These are phyloP conservation scores for Capronia coronata DNA, from an alignment of 2,329 filamentous ascomycete genomes.

Conservation along the genomic window DNA sequence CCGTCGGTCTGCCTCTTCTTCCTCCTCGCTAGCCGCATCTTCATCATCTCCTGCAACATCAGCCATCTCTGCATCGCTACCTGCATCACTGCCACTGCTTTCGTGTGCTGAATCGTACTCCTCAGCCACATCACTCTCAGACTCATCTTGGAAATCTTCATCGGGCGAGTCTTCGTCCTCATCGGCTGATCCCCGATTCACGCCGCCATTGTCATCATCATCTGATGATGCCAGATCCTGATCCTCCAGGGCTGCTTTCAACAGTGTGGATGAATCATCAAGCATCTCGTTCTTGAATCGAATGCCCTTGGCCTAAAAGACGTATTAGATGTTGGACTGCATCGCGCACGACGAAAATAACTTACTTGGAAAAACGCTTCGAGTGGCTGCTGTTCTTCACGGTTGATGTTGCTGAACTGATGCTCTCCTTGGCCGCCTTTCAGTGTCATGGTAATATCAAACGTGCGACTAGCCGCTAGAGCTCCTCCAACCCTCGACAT, in stretches of 20 bases:
- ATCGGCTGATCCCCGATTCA: slow-evolving; percentile 74
- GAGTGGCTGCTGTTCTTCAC: slow-evolving; percentile 93
- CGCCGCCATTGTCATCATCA: slow-evolving; percentile 36
- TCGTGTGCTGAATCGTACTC: slow-evolving; percentile 91
- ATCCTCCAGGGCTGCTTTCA: slow-evolving; percentile 76
- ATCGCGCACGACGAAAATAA: background rate
- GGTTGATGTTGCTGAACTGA: slow-evolving; percentile 98
- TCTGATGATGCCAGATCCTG: slow-evolving; percentile 58
- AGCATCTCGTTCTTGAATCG: slow-evolving; percentile 98
- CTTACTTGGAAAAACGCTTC: slow-evolving; percentile 81
- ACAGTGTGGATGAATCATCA: slow-evolving; percentile 64
- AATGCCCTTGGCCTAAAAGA: slow-evolving; percentile 67
- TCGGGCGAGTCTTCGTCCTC: slow-evolving; percentile 94
- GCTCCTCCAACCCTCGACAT: slow-evolving; percentile 94
- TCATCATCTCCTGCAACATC: slow-evolving; percentile 43
- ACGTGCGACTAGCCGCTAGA: slow-evolving; percentile 87
- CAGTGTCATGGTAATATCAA: slow-evolving; percentile 89
- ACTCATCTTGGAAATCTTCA: slow-evolving; percentile 89
- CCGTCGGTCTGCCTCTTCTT: slow-evolving; percentile 45
- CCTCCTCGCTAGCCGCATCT: slow-evolving; percentile 39
- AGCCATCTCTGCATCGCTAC: slow-evolving; percentile 48
- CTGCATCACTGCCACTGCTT: slow-evolving; percentile 64
- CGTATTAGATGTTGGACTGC: background rate
- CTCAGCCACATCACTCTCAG: slow-evolving; percentile 91
- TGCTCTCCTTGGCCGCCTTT: slow-evolving; percentile 82